Evolutionary conservation across 306 rosid species (phyloP).

Genomic region (Carpinus fangiana): DNA sequence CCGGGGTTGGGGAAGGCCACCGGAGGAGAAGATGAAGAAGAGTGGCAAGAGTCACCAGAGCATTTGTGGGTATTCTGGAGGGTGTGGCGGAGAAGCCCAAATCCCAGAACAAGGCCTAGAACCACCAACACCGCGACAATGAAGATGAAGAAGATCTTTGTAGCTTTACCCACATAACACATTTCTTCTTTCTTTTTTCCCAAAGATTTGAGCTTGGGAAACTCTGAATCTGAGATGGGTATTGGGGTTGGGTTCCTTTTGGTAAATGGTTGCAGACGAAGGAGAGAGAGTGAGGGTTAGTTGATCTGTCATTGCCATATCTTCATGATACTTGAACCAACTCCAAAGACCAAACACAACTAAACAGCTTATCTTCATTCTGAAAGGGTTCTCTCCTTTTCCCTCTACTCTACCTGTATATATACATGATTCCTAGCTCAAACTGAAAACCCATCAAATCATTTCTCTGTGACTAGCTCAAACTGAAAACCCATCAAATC

Average conservation of each 20-base stretch:
- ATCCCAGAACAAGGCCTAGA: constrained; percentile 66
- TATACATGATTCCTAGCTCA: constrained; percentile 13
- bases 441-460: neutral
- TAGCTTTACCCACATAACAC: constrained; percentile 98
- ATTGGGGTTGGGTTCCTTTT: constrained; percentile 36
- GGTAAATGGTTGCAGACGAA: too few species aligned
- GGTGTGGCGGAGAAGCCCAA: constrained; percentile 55
- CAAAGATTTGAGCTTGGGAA: neutral
- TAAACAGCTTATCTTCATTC: neutral
- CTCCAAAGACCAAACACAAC: constrained; percentile 25
- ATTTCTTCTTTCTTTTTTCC: constrained; percentile 22
- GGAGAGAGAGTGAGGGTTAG: neutral
- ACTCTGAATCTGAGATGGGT: constrained; percentile 16
- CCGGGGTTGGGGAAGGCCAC: constrained; percentile 45
- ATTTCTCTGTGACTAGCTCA: neutral
- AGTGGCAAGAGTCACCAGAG: constrained; percentile 50
- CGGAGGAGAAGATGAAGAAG: constrained; percentile 34
- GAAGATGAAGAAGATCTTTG: constrained; percentile 99
- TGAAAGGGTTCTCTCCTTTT: neutral
- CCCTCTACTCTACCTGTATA: neutral
- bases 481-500: neutral
- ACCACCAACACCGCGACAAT: constrained; percentile 68
- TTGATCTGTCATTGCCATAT: constrained; percentile 16
- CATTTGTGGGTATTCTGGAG: constrained; percentile 50
- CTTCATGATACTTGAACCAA: constrained; percentile 6